Conservation (phyloP, 805 yeast species). For the Diddensiella caesifluorescens region DNA sequence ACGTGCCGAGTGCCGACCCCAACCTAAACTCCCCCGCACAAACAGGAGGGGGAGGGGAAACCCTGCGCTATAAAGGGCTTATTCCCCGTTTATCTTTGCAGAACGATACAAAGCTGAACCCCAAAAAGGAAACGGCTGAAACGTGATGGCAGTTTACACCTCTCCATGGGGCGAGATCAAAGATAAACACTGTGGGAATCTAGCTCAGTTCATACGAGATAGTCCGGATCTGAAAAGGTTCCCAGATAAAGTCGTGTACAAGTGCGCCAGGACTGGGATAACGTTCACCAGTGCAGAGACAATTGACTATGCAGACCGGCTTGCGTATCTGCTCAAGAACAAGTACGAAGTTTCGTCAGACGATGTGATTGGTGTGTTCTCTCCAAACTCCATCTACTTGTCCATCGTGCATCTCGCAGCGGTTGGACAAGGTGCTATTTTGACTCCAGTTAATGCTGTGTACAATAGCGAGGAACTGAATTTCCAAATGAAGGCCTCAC, state of each 20-base stretch:
- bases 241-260: conserved; percentile 14
- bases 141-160: conserved; percentile 8
- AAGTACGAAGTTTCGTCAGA: conserved; percentile 21
- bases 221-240: conserved; percentile 13
- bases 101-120: too few relatives aligned
- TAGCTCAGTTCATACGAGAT: conserved; percentile 15
- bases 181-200: conserved; percentile 17
- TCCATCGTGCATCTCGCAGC: conserved; percentile 29
- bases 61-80: too few relatives aligned
- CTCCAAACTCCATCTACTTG: conserved; percentile 27
- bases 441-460: conserved; percentile 33
- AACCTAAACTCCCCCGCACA: too few relatives aligned
- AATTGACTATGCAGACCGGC: conserved; percentile 13
- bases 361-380: conserved; percentile 31
- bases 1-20: too few relatives aligned
- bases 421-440: conserved; percentile 27
- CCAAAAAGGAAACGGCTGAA: too few relatives aligned
- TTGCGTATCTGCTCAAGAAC: conserved; percentile 22
- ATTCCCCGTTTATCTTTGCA: too few relatives aligned
- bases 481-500: conserved; percentile 25
- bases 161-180: conserved; percentile 21
- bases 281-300: conserved; percentile 17
- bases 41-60: too few relatives aligned
- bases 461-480: conserved; percentile 31
- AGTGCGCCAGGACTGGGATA: conserved; percentile 25